Percentiles rank a stretch among this genome's conserved stretches.
Evolutionary conservation across 129 eudicot genomes (phyloP).

Genomic region (Flaveria sonorensis): DNA sequence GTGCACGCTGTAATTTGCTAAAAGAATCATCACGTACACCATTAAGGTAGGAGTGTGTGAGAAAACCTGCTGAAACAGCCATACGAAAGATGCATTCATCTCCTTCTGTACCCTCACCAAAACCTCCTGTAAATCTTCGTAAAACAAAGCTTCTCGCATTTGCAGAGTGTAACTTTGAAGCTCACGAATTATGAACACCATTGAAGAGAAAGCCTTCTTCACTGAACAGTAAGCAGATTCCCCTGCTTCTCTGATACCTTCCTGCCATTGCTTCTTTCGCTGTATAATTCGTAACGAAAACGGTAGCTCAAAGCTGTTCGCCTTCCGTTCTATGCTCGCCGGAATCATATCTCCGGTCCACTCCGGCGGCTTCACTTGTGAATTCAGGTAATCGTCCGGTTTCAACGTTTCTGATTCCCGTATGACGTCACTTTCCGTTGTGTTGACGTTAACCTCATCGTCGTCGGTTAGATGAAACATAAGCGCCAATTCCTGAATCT

Average conservation of each 20-base stretch:
- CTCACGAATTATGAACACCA: slow-evolving; percentile 96
- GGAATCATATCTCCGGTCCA: slow-evolving; percentile 62
- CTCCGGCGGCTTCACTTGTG: slow-evolving; percentile 38
- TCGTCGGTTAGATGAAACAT: slow-evolving; percentile 52
- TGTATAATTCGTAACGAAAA: slow-evolving; percentile 79
- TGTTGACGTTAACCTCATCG: slow-evolving; percentile 22
- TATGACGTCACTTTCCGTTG: not conserved
- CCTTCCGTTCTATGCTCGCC: slow-evolving; percentile 70
- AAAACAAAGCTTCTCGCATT: slow-evolving; percentile 73
- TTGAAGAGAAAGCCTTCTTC: slow-evolving; percentile 85
- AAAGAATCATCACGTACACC: slow-evolving; percentile 85
- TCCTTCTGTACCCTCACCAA: slow-evolving; percentile 74
- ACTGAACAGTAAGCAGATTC: slow-evolving; percentile 82
- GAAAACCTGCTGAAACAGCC: slow-evolving; percentile 94
- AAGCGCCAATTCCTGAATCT: slow-evolving; percentile 57
- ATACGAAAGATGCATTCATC: slow-evolving; percentile 94
- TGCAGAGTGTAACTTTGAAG: slow-evolving; percentile 78
- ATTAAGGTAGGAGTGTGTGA: slow-evolving; percentile 85
- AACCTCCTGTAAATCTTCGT: slow-evolving; percentile 80
- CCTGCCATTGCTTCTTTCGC: slow-evolving; percentile 71
- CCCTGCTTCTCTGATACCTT: slow-evolving; percentile 64
- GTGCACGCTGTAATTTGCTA: slow-evolving; percentile 85
- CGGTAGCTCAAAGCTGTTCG: slow-evolving; percentile 74
- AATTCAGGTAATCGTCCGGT: slow-evolving; percentile 6
- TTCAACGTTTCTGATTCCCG: slow-evolving; percentile 14